Evolutionary conservation across 495 filamentous ascomycete species (phyloP).

Genomic region (Thermochaetoides thermophila): DNA sequence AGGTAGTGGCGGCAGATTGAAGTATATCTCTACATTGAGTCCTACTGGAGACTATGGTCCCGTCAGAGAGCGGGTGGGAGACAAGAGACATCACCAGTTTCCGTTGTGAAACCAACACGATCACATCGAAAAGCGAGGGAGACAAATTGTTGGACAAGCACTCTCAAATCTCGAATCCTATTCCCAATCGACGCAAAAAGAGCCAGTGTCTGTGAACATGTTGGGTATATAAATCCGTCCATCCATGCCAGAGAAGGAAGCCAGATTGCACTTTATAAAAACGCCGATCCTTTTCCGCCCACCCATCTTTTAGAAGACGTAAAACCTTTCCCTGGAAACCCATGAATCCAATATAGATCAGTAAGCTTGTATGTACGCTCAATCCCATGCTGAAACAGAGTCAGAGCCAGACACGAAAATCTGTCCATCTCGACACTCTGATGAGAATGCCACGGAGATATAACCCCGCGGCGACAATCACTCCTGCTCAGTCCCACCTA

Average conservation of each 20-base stretch:
- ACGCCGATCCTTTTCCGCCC: not conserved
- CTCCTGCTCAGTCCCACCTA: slow-evolving; percentile 16
- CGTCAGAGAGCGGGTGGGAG: not conserved
- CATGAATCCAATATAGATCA: not conserved
- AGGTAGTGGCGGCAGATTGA: not conserved
- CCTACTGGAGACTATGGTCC: not conserved
- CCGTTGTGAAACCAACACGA: not conserved
- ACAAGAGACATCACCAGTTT: not conserved
- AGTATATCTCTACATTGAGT: not conserved
- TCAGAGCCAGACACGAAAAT: not conserved
- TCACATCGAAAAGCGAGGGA: not conserved
- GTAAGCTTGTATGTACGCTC: not conserved
- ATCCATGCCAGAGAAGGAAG: not conserved
- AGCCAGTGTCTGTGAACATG: not conserved
- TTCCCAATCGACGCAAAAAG: not conserved
- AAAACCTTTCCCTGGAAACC: not conserved
- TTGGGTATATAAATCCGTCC: not conserved
- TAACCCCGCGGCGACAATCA: slow-evolving; percentile 1
- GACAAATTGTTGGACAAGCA: not conserved
- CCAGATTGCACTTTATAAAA: not conserved
- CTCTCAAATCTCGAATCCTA: not conserved
- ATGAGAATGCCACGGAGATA: not conserved
- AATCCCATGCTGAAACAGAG: not conserved
- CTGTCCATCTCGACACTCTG: not conserved
- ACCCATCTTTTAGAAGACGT: not conserved